These are phyloP conservation scores for Debaryomyces nepalensis DNA, from an alignment of 1,139 yeast genomes.

Conservation along the genomic window DNA sequence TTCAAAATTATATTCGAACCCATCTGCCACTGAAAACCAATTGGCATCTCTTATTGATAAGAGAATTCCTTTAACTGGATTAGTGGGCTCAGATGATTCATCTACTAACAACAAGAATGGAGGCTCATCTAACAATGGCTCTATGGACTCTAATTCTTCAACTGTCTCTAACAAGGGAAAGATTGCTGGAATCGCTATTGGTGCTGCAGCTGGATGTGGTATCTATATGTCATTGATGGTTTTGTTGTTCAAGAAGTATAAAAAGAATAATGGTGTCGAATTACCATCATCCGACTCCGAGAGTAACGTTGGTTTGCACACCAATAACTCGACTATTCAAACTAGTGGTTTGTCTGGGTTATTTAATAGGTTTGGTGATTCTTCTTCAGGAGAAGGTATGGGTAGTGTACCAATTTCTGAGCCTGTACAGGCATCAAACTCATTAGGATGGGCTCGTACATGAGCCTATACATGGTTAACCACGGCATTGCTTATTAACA, in stretches of 20 bases:
- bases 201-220: slow-evolving; percentile 69
- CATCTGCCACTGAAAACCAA: slow-evolving; percentile 48
- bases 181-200: slow-evolving; percentile 64
- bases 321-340: slow-evolving; percentile 22
- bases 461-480: too few relatives aligned
- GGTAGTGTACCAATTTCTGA: slow-evolving; percentile 42
- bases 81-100: slow-evolving; percentile 32
- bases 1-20: slow-evolving; percentile 57
- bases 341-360: slow-evolving; percentile 34
- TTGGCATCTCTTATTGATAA: slow-evolving; percentile 65
- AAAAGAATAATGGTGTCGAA: slow-evolving; percentile 40
- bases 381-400: slow-evolving; percentile 21
- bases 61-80: slow-evolving; percentile 64
- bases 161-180: slow-evolving; percentile 39
- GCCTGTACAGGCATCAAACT: slow-evolving; percentile 52
- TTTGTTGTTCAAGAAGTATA: slow-evolving; percentile 43
- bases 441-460: slow-evolving; percentile 46
- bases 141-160: slow-evolving; percentile 40
- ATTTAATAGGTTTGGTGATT: slow-evolving; percentile 32
- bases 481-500: too few relatives aligned
- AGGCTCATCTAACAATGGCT: slow-evolving; percentile 39
- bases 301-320: slow-evolving; percentile 37
- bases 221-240: slow-evolving; percentile 60
- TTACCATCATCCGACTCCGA: slow-evolving; percentile 51
- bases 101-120: slow-evolving; percentile 22